phyloP scores from a whole-genome alignment of 805 yeast genomes.

The Candida awuae region DNA sequence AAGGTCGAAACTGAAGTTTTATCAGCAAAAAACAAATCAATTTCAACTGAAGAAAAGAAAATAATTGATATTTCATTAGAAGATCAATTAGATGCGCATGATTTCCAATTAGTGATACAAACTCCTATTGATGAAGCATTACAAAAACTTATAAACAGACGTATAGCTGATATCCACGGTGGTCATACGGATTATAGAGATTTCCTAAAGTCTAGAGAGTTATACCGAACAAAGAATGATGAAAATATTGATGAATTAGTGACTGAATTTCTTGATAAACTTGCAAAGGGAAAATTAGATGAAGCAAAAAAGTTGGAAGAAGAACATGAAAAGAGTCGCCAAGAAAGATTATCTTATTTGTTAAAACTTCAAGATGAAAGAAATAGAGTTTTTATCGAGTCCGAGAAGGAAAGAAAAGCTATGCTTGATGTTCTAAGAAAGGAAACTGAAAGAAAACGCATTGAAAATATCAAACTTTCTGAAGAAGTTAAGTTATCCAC shows the following conservation, averaged over 20 bases:
- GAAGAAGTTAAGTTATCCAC: conserved; percentile 1
- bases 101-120: not conserved
- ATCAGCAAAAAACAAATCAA: not conserved
- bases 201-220: not conserved
- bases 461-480: not conserved
- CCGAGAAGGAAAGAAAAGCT: not conserved
- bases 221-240: not conserved
- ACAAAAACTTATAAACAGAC: not conserved
- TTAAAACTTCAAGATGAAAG: conserved; percentile 1
- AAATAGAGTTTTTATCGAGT: conserved; percentile 1
- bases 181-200: not conserved
- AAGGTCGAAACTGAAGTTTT: too few species aligned
- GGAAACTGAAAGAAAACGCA: not conserved
- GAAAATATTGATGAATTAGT: conserved; percentile 5
- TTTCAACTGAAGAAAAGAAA: not conserved
- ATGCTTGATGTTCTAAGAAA: not conserved
- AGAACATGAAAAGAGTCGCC: not conserved
- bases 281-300: not conserved
- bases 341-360: not conserved
- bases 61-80: not conserved
- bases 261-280: conserved; percentile 5
- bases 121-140: not conserved
- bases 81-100: conserved; percentile 1
- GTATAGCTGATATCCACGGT: not conserved
- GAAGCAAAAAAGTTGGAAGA: not conserved